phyloP scores from a whole-genome alignment of 306 rosid species.

The Pyrus bretschneideri region DNA sequence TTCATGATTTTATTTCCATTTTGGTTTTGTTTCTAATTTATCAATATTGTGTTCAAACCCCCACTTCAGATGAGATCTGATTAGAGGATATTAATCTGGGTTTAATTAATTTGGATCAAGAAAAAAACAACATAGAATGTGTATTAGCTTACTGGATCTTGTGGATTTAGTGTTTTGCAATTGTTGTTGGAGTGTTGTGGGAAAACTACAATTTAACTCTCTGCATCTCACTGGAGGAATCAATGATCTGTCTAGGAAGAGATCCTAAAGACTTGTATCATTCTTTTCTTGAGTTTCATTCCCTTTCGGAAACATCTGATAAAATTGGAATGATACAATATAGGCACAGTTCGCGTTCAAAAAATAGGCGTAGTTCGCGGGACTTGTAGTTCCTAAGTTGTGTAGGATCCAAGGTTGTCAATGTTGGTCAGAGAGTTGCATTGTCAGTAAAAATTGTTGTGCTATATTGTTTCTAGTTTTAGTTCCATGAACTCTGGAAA shows the following conservation, averaged over 20 bases:
- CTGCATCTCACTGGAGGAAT: background rate
- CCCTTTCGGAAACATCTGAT: no score
- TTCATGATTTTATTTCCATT: background rate
- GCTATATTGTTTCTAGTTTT: background rate
- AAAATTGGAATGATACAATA: no score
- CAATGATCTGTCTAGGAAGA: background rate
- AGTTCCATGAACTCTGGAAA: background rate
- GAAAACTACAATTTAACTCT: background rate
- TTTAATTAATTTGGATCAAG: background rate
- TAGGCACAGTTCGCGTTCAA: no score
- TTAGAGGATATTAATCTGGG: slow-evolving; percentile 16
- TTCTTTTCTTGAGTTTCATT: no score
- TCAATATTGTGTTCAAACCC: background rate
- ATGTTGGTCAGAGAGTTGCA: background rate
- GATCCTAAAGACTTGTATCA: background rate
- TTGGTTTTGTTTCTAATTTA: background rate
- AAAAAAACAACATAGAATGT: background rate
- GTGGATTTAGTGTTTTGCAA: slow-evolving; percentile 3
- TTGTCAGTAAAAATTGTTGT: background rate
- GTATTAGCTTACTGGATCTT: slow-evolving; percentile 13
- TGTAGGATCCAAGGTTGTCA: background rate
- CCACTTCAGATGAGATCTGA: slow-evolving; percentile 35
- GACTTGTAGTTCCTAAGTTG: background rate
- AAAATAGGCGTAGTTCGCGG: no score
- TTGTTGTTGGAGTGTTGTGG: background rate